Percentiles rank a stretch among this genome's conserved stretches.
Conservation (phyloP, 2,329 filamentous ascomycete genomes). For the Aspergillus brasiliensis region DNA sequence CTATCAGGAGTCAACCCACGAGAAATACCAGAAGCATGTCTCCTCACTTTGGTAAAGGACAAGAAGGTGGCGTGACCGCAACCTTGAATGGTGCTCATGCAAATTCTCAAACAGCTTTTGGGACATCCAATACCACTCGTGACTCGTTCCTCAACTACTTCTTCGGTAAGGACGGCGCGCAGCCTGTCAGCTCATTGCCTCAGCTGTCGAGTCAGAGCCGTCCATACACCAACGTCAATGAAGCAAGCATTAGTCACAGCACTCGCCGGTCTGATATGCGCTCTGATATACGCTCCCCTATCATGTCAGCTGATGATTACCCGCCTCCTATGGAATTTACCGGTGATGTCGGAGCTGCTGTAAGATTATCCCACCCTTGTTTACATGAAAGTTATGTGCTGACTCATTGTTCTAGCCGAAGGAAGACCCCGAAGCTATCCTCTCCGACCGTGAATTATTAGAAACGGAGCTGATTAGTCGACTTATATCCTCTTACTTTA, state of each 20-base stretch:
- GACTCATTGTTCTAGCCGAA: constrained; percentile 31
- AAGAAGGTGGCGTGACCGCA: constrained; percentile 68
- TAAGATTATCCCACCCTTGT: constrained; percentile 39
- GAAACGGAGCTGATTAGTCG: constrained; percentile 97
- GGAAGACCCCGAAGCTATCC: constrained; percentile 70
- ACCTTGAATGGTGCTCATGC: constrained; percentile 68
- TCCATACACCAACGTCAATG: constrained; percentile 76
- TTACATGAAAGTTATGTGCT: constrained; percentile 8
- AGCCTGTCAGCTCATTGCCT: constrained; percentile 47
- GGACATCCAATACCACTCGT: constrained; percentile 64
- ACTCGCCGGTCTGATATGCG: constrained; percentile 66
- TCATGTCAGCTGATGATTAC: constrained; percentile 49
- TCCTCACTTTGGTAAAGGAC: constrained; percentile 65
- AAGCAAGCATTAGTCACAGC: constrained; percentile 81
- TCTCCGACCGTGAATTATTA: constrained; percentile 94
- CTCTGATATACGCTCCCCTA: constrained; percentile 52
- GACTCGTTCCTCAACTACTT: constrained; percentile 99
- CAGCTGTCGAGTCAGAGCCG: constrained; percentile 52
- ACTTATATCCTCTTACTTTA: constrained; percentile 97
- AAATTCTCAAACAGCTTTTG: constrained; percentile 64
- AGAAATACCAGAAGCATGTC: constrained; percentile 78
- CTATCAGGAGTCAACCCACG: constrained; percentile 61
- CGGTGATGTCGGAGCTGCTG: constrained; percentile 49
- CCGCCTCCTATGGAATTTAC: constrained; percentile 41
- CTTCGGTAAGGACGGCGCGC: constrained; percentile 83